Base-by-base conservation (phyloP, 1,139 yeast genomes). In the Debaryomyces singareniensis region DNA sequence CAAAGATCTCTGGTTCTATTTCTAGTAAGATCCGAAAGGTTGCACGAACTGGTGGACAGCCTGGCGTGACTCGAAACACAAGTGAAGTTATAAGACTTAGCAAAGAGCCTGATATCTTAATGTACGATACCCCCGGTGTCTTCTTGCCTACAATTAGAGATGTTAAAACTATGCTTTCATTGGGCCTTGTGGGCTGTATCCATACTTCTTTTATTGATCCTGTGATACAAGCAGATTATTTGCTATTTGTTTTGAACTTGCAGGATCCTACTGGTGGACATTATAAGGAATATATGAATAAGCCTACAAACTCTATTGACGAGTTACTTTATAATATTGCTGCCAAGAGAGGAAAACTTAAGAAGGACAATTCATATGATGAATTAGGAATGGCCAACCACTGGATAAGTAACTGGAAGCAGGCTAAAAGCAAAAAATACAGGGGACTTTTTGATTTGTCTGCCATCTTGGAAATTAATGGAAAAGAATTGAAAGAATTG, bases 91-190 rank as follows among this genome's bases (percentile, higher is more conserved):
- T 91, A 25, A 59, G 81, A 33, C 66, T 91, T 11, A 58, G 70
- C 29, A 54, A 62, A 11, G 68, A 68, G 22, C 94, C 94, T 0
- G 78, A 78, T 28, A 71, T 91, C 5, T 70, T 77, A 39, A 67
- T 89, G 10, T 77, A 83, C 44, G 98, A 91, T 51, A 83, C 97
- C 0, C 98, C 98, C 0, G 98, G 98, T 1, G 89, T 91, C 7
- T 77, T 86, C 40, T 60, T 86, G 13, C 97, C 96, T 0, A 73
- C 78, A 15, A 84, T 81, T 5, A 71, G 71, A 33, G 73, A 72
- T 41, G 55, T 70, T 15, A 75, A 78, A 38, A 75, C 86, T 2
- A 85, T 89, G 94, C 61, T 89, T 24, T 73, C 82, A 3, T 61
- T 91, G 26, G 71, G 85, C 2, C 57, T 89, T 15, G 76, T 81